Evolutionary conservation across 768 basidiomycete species (phyloP), one percentile per base, ranked within the genome.

Genomic region (Gloeophyllum trabeum): DNA sequence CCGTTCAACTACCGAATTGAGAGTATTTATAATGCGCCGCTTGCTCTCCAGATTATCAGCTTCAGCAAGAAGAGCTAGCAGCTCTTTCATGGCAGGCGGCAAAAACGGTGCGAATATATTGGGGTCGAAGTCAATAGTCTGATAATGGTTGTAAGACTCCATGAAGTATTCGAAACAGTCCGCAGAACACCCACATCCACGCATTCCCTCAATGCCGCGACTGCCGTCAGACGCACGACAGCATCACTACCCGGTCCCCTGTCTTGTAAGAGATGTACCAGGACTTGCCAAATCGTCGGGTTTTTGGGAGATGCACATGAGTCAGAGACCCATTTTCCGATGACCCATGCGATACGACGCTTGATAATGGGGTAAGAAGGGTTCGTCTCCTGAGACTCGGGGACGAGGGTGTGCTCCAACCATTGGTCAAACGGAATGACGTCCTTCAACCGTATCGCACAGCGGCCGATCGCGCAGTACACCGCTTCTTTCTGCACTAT

Each of bases 331-430:
- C 89, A 91, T 68, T 81, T 84, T 20, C 93, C 92, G 36, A 97
- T 73, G 3, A 97, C 65, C 91, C 92, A 96, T 1, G 93, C 91
- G 48, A 97, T 84, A 24, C 93, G 76, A n/a, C 91, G 76, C 59
- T 97, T 94, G 46, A 98, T 75, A 42, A 98, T 85, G 1, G 87
- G 84, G 55, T 84, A 90, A 44, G 92, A 94, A 43, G 75, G 66
- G 46, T 81, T 75, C 3, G 65, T 62, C 25, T 75, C 70, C 40
- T 63, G 69, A 7, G 73, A 76, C 61, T 92, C 87, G 0, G 62
- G 49, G 2, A 66, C 51, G 14, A 89, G 68, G 2, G 73, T 75
- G 21, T 70, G 66, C 32, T 73, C 61, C 35, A 91, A 63, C 83
- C 86, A 90, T 28, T 69, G 59, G 18, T 76, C 66, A 48, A 91